These are phyloP conservation scores for Bipolaris gigantea DNA, from an alignment of 2,329 filamentous ascomycete genomes.

Conservation along the genomic window DNA sequence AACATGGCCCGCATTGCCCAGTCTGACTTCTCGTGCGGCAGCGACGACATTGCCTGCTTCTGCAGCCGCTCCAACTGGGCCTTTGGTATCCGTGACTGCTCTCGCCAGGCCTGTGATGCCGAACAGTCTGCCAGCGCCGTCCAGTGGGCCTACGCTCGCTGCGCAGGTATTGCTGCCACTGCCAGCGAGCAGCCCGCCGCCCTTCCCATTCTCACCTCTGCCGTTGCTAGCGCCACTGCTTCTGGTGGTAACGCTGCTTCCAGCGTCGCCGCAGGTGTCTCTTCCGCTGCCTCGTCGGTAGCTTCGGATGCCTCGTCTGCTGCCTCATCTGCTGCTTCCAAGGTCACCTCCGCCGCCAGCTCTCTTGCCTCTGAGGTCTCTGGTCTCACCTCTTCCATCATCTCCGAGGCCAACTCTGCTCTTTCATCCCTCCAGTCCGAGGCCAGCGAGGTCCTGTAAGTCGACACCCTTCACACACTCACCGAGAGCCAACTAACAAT, in stretches of 20 bases:
- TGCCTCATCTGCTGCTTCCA: not conserved
- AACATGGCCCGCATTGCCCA: conserved; percentile 51
- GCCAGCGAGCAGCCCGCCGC: conserved; percentile 18
- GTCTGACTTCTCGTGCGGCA: conserved; percentile 46
- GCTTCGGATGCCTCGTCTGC: conserved; percentile 18
- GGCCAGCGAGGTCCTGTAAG: not conserved
- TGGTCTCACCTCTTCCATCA: conserved; percentile 13
- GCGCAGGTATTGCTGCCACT: conserved; percentile 29
- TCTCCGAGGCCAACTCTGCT: conserved; percentile 10
- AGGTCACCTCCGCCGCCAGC: conserved; percentile 7
- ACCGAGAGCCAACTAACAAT: not conserved
- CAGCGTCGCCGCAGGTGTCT: conserved; percentile 17
- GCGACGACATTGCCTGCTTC: conserved; percentile 47
- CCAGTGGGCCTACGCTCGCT: conserved; percentile 39
- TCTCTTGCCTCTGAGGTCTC: conserved; percentile 1
- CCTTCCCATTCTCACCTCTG: conserved; percentile 20
- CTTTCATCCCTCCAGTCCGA: conserved; percentile 16
- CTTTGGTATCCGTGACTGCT: conserved; percentile 54
- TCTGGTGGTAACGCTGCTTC: conserved; percentile 1
- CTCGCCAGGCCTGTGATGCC: conserved; percentile 45
- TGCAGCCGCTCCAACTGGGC: conserved; percentile 51
- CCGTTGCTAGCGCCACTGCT: conserved; percentile 11
- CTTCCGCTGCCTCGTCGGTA: conserved; percentile 11
- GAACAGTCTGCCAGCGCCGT: conserved; percentile 35
- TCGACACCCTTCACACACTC: not conserved